Conservation (phyloP, 768 basidiomycete genomes). For the Hypholoma sublateritium region DNA sequence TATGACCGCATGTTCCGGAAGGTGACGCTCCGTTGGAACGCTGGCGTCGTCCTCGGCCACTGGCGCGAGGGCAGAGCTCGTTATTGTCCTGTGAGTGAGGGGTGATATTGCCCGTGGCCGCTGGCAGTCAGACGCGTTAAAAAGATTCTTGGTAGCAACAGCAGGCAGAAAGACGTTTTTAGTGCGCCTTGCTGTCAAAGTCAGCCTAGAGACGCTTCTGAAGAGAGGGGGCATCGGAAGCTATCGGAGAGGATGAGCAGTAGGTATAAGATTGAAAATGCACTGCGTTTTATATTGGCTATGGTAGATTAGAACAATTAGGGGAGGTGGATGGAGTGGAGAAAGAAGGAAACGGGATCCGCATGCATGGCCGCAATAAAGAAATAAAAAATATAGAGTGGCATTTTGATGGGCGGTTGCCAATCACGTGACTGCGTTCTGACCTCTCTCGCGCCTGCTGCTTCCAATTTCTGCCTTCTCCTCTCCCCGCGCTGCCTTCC, state of each 20-base stretch:
- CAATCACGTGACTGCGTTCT: not conserved
- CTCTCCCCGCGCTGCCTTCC: not conserved
- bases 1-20: constrained; percentile 85
- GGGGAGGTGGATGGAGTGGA: not conserved
- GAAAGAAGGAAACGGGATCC: not conserved
- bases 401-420: not conserved
- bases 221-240: not conserved
- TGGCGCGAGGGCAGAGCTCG: constrained; percentile 11
- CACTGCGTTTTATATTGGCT: not conserved
- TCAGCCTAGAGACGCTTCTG: constrained; percentile 8
- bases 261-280: not conserved
- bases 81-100: not conserved
- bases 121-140: not conserved
- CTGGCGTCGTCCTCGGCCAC: constrained; percentile 2
- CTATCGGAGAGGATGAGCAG: not conserved
- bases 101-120: not conserved
- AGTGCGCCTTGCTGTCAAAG: constrained; percentile 7
- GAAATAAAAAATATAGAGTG: not conserved
- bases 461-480: not conserved
- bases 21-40: constrained; percentile 21
- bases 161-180: not conserved
- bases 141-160: not conserved
- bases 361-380: not conserved
- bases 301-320: not conserved
- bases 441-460: not conserved